A percentile compares a stretch with the other conserved stretches of the same genome.
phyloP scores from a whole-genome alignment of 352 stramenopile species.

The Phytophthora pluvialis region DNA sequence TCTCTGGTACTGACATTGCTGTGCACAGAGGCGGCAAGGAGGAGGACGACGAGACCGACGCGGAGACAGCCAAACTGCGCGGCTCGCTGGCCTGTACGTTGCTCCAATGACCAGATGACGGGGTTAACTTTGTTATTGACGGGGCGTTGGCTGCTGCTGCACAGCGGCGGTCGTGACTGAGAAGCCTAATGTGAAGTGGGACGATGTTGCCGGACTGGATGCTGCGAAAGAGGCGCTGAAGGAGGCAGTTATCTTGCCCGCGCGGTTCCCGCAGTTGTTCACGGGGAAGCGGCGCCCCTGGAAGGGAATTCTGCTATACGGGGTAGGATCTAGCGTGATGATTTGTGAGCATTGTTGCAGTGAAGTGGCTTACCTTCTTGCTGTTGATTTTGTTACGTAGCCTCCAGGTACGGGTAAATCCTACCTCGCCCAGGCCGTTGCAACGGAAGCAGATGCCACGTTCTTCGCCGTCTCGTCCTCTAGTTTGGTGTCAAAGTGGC shows the following conservation, averaged over 20 bases:
- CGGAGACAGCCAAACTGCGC: conserved; percentile 96
- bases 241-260: conserved; percentile 97
- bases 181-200: conserved; percentile 96
- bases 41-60: conserved; percentile 92
- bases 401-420: conserved; percentile 94
- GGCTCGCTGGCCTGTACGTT: conserved; percentile 91
- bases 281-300: conserved; percentile 91
- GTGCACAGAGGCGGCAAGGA: conserved; percentile 76
- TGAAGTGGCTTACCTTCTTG: not conserved
- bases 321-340: conserved; percentile 68
- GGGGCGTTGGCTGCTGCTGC: conserved; percentile 8
- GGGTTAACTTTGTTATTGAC: conserved; percentile 3
- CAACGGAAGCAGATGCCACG: conserved; percentile 98
- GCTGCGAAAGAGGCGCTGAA: conserved; percentile 98
- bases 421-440: conserved; percentile 97
- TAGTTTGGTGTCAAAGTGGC: conserved; percentile 98
- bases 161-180: conserved; percentile 85
- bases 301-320: conserved; percentile 98
- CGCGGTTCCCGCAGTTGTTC: conserved; percentile 98
- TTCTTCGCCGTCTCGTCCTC: conserved; percentile 99
- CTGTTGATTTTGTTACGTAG: conserved; percentile 35
- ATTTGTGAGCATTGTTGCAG: conserved; percentile 4
- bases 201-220: conserved; percentile 98
- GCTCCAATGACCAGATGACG: not conserved
- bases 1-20: conserved; percentile 3